Base-by-base conservation (phyloP, 73 alveolate species). In the Symbiodinium natans region DNA sequence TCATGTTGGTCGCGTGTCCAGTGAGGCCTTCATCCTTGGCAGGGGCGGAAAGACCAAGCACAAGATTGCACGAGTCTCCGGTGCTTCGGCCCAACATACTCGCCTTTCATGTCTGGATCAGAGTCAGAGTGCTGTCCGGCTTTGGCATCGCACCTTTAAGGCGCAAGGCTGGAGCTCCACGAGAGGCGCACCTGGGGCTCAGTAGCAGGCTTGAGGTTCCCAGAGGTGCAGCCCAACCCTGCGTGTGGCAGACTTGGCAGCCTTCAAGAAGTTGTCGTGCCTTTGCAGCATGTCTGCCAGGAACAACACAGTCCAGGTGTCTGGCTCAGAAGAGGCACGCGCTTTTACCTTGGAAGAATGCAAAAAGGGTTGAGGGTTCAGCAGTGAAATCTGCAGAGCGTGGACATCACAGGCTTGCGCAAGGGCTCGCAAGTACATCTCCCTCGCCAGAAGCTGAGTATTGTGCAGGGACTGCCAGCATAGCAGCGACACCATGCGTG, bases 11-110 rank as follows among this genome's bases (percentile, higher is more conserved):
- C 77, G 29, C 15, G 27, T 3, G 34, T 59, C 34, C 77, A n/a
- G 34, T 59, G 90, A 71, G 88, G 98, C 98, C 98, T 92, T 92
- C 83, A 92, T 92, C 41, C 63, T 92, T 71, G 98, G 98, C 43
- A 74, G 84, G 41, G 98, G 92, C 42, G 98, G 98, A 29, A 92
- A 92, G 98, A 92, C 98, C 41, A 92, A 92, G 92, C 92, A 92
- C 42, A 92, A 92, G 68, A 74, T 92, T 3, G 98, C 92, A 8
- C 46, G 98, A 33, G 98, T 92, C 31, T 92, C 97, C 77, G 97
- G 97, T 54, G 29, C 15, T 56, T 25, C 19, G 80, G 40, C 80
- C 40, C 80, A 63, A n/a, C 59, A 46, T 46, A 46, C 21, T 13
- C 13, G 59, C 59, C 13, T 46, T 6, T 46, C 59, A 46, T 46